Evolutionary conservation across 768 basidiomycete genomes (phyloP), one percentile per base, ranked within the genome.

Genomic region (Suillus fuscotomentosus): DNA sequence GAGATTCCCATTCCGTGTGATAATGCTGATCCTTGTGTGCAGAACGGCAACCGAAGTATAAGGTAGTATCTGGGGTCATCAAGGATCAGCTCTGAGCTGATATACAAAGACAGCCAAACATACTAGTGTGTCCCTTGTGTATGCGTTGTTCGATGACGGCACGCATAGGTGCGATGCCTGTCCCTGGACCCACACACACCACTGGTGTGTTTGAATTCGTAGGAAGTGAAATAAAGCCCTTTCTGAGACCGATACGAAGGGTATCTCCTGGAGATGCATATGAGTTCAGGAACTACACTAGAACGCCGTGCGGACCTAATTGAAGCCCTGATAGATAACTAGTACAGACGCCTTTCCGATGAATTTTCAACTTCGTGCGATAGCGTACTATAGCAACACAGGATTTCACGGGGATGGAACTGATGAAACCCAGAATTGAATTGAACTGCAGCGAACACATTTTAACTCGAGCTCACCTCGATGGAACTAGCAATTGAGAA

Each of bases 311-410:
- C 80, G 43, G 60, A 91, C 92, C 91, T 56, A 80, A 76, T 31
- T 76, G 71, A 3, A 99, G 81, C 0, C 76, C 70, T 0, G 91
- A 82, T 7, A 99, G 82, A 75, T 89, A 99, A 2, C 86, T 83
- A 0, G 96, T 95, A 65, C 93, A 95, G 1, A 96, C 83, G 1
- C 97, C 97, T 67, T 82, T 82, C 42, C 97, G 80, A 0, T 91
- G 90, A 15, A 89, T 75, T 70, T 88, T 92, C 22, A 98, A 81
- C 67, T 87, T 89, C 1, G 96, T 99, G 50, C 84, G 84, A 74
- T 98, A 99, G 69, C 88, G 86, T 42, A 99, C 94, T 62, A 99
- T 89, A 0, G 95, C 97, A 31, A 98, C 83, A 68, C 96, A 94
- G 0, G 3, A 98, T 81, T 70, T 88, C 81, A 13, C 80, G 81